Evolutionary conservation across 2,329 filamentous ascomycete species (phyloP).

Genomic region (Paecilomyces formosus): DNA sequence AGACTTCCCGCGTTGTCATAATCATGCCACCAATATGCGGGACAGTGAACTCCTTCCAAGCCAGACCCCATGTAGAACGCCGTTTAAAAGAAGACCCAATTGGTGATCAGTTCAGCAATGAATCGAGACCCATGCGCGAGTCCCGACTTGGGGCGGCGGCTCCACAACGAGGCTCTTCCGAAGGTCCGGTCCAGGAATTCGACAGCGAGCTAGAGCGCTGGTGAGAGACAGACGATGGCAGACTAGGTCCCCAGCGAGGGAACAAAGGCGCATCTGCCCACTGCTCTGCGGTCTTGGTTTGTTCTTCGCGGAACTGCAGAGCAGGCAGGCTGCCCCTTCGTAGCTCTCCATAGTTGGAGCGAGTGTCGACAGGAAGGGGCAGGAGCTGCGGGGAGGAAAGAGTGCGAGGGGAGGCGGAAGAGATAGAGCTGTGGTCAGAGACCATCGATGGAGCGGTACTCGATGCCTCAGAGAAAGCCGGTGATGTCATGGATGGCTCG

Average conservation of each 20-base stretch:
- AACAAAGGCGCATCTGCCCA: background rate
- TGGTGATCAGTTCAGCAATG: constrained; percentile 28
- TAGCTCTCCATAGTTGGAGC: constrained; percentile 26
- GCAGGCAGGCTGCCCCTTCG: constrained; percentile 23
- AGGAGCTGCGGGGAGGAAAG: constrained; percentile 34
- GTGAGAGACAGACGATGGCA: background rate
- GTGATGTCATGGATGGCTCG: constrained; percentile 57
- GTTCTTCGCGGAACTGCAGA: constrained; percentile 17
- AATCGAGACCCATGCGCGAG: constrained; percentile 32
- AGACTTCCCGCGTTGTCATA: background rate
- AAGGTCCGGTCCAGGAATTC: constrained; percentile 14
- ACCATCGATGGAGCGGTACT: constrained; percentile 58
- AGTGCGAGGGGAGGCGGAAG: constrained; percentile 51
- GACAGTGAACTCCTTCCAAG: background rate
- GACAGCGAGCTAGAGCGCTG: constrained; percentile 15
- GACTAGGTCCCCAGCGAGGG: background rate
- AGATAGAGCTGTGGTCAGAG: constrained; percentile 60
- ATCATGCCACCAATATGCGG: background rate
- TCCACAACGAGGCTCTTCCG: constrained; percentile 6
- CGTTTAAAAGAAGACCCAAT: constrained; percentile 2
- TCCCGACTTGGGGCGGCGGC: constrained; percentile 16
- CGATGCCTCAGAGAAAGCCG: constrained; percentile 57
- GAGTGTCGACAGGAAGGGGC: constrained; percentile 37
- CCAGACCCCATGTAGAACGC: constrained; percentile 8
- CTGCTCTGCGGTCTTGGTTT: constrained; percentile 12